Conservation (phyloP, 2,329 filamentous ascomycete species). For the Blumeriella jaapii region DNA sequence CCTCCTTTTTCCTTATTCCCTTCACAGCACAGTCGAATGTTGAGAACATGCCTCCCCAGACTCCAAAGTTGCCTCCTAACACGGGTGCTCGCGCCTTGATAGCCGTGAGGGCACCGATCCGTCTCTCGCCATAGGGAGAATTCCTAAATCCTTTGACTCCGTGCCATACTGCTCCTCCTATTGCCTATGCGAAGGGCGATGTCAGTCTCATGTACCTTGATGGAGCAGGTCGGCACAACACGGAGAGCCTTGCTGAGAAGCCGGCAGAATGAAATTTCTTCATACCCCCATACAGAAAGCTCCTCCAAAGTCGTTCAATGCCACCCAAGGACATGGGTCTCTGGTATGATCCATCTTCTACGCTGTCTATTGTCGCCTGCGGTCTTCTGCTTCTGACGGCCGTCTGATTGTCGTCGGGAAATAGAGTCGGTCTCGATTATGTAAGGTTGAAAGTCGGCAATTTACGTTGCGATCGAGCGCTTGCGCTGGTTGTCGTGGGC, state of each 20-base stretch:
- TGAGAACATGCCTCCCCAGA: slow-evolving; percentile 93
- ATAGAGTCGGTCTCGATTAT: too few relatives aligned
- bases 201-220: slow-evolving; percentile 16
- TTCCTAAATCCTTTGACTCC: slow-evolving; percentile 91
- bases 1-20: slow-evolving; percentile 89
- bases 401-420: too few relatives aligned
- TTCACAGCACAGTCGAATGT: slow-evolving; percentile 97
- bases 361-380: slow-evolving; percentile 8
- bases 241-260: background rate
- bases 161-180: slow-evolving; percentile 84
- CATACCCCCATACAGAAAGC: slow-evolving; percentile 93
- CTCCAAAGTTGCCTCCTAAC: slow-evolving; percentile 93
- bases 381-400: background rate
- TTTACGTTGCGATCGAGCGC: too few relatives aligned
- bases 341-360: slow-evolving; percentile 79
- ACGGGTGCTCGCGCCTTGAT: slow-evolving; percentile 97
- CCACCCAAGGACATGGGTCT: slow-evolving; percentile 95
- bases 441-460: too few relatives aligned
- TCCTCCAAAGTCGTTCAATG: slow-evolving; percentile 93
- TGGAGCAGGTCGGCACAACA: slow-evolving; percentile 1
- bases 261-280: slow-evolving; percentile 16
- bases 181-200: slow-evolving; percentile 38
- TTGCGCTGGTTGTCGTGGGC: too few relatives aligned
- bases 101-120: slow-evolving; percentile 91
- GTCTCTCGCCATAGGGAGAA: slow-evolving; percentile 82